A percentile compares a stretch with the other conserved stretches of the same genome.
Conservation (phyloP, 208 protist species). For the Acanthamoeba healyi region DNA sequence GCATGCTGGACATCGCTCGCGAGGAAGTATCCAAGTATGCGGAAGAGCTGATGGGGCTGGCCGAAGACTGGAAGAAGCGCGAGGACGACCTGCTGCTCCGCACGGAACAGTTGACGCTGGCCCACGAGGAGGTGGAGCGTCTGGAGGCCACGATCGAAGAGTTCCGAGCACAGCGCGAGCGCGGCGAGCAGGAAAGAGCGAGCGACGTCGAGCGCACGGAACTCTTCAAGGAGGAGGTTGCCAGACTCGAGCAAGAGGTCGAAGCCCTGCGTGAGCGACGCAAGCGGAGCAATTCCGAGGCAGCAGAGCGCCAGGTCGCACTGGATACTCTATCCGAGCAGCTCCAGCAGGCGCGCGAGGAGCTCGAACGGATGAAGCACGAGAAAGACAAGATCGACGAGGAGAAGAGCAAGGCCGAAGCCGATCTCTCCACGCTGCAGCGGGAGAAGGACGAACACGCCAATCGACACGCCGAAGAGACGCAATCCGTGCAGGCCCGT, state of each 20-base stretch:
- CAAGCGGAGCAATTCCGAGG: background rate
- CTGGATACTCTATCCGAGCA: background rate
- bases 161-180: background rate
- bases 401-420: too few species aligned
- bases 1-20: background rate
- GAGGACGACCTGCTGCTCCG: too few species aligned
- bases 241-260: background rate
- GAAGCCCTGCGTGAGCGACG: background rate
- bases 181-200: background rate
- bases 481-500: too few species aligned
- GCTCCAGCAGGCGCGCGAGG: background rate
- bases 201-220: too few species aligned
- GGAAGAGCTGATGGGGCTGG: background rate
- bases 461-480: too few species aligned
- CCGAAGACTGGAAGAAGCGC: background rate
- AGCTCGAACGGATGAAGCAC: too few species aligned
- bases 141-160: background rate
- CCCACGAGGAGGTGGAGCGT: background rate
- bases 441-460: too few species aligned
- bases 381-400: too few species aligned
- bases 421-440: too few species aligned
- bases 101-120: background rate
- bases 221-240: background rate
- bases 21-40: conserved; percentile 29
- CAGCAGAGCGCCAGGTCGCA: background rate